These are phyloP conservation scores for Aspergillus spinulosporus DNA, from an alignment of 2,329 filamentous ascomycete genomes.

Conservation along the genomic window DNA sequence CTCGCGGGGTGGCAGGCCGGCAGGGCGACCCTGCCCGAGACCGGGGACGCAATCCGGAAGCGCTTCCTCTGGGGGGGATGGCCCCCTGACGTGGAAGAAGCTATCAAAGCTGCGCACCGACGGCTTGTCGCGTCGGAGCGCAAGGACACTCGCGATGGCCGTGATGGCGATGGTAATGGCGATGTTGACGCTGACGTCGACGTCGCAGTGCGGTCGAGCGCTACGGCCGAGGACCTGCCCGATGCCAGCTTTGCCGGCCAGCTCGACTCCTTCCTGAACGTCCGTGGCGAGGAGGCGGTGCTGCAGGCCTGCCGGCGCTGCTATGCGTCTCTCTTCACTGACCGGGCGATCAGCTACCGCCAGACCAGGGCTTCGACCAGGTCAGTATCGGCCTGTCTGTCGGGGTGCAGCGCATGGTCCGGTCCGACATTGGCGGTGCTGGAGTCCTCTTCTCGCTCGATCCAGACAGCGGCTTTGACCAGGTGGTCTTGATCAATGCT, in stretches of 20 bases:
- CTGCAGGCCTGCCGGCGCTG: conserved; percentile 39
- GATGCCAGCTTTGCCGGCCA: conserved; percentile 19
- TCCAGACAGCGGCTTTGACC: conserved; percentile 43
- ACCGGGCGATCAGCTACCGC: conserved; percentile 41
- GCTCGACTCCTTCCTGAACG: conserved; percentile 42
- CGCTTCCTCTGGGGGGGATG: background rate
- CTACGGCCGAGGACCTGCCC: background rate
- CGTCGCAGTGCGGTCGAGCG: background rate
- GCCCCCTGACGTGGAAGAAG: background rate
- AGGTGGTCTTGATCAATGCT: conserved; percentile 43
- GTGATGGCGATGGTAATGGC: conserved; percentile 1
- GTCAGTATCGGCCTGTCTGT: conserved; percentile 24
- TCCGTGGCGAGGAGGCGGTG: conserved; percentile 33
- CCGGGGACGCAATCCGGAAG: background rate
- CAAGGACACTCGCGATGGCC: too few species aligned
- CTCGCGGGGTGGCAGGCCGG: background rate
- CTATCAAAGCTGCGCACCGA: background rate
- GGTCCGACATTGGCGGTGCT: conserved; percentile 37
- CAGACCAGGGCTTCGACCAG: conserved; percentile 26
- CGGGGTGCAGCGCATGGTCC: conserved; percentile 32
- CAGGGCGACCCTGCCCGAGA: background rate
- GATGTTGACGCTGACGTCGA: conserved; percentile 6
- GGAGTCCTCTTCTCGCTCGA: conserved; percentile 47
- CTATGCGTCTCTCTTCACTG: conserved; percentile 43
- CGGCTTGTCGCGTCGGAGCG: conserved; percentile 12